These are phyloP conservation scores for Calycina marina DNA, from an alignment of 2,329 filamentous ascomycete species.

Conservation along the genomic window DNA sequence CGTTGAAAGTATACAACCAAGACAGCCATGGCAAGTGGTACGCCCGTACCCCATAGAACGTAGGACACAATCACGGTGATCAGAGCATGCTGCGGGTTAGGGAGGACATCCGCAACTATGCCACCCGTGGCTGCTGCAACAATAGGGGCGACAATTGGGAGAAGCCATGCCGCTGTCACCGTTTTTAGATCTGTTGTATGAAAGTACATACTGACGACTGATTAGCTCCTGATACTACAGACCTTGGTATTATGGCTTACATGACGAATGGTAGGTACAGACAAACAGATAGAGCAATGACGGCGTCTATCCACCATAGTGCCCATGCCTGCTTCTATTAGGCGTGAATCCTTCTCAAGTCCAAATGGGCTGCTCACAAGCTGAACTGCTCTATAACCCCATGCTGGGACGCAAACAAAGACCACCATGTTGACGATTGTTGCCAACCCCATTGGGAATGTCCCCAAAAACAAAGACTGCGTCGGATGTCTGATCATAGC, in stretches of 20 bases:
- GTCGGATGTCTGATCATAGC: conserved; percentile 51
- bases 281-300: conserved; percentile 34
- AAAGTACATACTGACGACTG: conserved; percentile 13
- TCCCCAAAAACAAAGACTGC: conserved; percentile 48
- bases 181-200: conserved; percentile 27
- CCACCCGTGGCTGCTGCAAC: conserved; percentile 49
- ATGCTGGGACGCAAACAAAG: conserved; percentile 39
- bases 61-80: conserved; percentile 48
- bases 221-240: conserved; percentile 1
- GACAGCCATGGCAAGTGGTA: conserved; percentile 42
- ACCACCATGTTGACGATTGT: conserved; percentile 52
- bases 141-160: conserved; percentile 51
- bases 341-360: too few species aligned
- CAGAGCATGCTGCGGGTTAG: conserved; percentile 36
- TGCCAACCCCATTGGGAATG: conserved; percentile 51
- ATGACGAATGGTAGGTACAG: conserved; percentile 40
- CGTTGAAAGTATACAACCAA: conserved; percentile 43
- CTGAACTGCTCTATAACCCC: conserved; percentile 42
- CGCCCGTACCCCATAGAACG: conserved; percentile 51
- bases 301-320: conserved; percentile 40
- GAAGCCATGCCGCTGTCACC: conserved; percentile 48
- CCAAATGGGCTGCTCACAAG: too few species aligned
- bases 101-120: conserved; percentile 41
- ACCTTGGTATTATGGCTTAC: too few species aligned
- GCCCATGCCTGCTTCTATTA: conserved; percentile 32